phyloP scores from a whole-genome alignment of 2,329 filamentous ascomycete species.

The Pseudocercospora fijiensis region DNA sequence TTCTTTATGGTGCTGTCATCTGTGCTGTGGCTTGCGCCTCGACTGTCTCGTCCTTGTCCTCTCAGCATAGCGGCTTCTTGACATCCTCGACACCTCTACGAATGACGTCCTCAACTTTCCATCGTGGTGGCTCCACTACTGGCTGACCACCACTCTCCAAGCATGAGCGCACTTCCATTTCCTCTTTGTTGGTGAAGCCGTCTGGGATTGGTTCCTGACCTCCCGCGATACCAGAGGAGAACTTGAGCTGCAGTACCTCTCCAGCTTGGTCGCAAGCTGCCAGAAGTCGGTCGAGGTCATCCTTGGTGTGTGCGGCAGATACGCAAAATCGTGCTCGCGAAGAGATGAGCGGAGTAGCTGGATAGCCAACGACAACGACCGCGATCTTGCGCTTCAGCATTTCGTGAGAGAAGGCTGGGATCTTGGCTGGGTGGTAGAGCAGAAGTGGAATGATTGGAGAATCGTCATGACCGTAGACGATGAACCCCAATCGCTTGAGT shows the following conservation, averaged over 20 bases:
- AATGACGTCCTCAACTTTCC: constrained; percentile 74
- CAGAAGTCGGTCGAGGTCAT: constrained; percentile 88
- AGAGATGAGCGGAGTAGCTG: constrained; percentile 90
- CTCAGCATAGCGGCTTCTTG: constrained; percentile 59
- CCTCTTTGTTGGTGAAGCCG: constrained; percentile 68
- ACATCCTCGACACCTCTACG: constrained; percentile 71
- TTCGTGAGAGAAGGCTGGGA: constrained; percentile 96
- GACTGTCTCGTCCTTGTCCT: not conserved
- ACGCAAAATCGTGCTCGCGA: constrained; percentile 95
- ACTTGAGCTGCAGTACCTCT: constrained; percentile 89
- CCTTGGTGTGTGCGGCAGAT: constrained; percentile 95
- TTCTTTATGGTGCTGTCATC: not conserved
- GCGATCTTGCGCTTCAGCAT: constrained; percentile 98
- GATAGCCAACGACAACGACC: constrained; percentile 95
- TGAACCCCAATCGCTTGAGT: constrained; percentile 93
- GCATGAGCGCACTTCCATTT: constrained; percentile 61
- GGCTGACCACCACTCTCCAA: constrained; percentile 51
- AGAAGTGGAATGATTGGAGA: constrained; percentile 93
- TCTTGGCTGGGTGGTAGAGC: constrained; percentile 98
- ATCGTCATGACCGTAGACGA: constrained; percentile 96
- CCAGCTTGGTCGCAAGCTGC: constrained; percentile 90
- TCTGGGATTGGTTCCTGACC: constrained; percentile 75
- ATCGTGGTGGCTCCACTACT: constrained; percentile 67
- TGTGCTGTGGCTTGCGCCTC: constrained; percentile 9
- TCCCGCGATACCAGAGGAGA: constrained; percentile 92